These are phyloP conservation scores for Scenedesmus sp. DNA, from an alignment of 163 green algal species.

Conservation along the genomic window DNA sequence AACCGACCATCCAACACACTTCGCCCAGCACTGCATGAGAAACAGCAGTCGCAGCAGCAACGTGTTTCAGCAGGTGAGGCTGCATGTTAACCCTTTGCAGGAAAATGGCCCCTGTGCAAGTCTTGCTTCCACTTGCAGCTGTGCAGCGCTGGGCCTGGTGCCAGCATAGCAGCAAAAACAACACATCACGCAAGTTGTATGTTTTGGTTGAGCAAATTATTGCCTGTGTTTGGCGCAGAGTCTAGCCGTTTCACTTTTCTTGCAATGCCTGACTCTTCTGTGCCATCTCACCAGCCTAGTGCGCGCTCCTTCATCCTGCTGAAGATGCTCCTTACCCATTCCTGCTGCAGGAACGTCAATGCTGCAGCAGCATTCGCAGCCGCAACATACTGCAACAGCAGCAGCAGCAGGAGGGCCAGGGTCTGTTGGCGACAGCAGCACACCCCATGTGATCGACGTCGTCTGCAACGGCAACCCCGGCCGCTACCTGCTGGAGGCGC, in stretches of 20 bases:
- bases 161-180: background rate
- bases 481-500: conserved; percentile 27
- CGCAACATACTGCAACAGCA: background rate
- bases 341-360: background rate
- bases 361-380: background rate
- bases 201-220: no score
- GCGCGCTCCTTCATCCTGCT: background rate
- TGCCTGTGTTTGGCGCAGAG: no score
- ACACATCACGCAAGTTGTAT: no score
- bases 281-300: background rate
- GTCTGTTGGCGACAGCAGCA: background rate
- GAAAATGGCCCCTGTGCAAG: background rate
- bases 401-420: conserved; percentile 7
- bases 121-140: background rate
- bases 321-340: background rate
- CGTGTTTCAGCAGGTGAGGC: background rate
- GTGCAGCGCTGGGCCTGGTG: background rate
- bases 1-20: background rate
- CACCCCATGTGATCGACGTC: conserved; percentile 7
- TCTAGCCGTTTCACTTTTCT: no score
- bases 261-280: no score
- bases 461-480: conserved; percentile 44
- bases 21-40: background rate
- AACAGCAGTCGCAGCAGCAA: background rate
- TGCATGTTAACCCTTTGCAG: background rate